These are phyloP conservation scores for Circinella minor DNA, from an alignment of 371 early-diverging fungal genomes.

Conservation along the genomic window DNA sequence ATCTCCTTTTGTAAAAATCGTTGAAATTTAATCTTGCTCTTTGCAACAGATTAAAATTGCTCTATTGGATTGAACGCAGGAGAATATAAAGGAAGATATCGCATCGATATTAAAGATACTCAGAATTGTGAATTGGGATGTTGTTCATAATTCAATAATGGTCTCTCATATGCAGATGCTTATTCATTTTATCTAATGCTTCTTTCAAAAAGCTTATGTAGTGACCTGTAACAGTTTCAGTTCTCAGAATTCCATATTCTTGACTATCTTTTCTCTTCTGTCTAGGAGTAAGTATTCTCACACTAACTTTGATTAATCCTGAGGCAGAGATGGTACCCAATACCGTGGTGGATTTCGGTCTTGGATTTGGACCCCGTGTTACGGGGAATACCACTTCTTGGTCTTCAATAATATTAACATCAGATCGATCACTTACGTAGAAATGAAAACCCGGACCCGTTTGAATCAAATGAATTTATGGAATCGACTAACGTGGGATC, in stretches of 20 bases:
- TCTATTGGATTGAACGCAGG: slow-evolving; percentile 23
- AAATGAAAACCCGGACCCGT: too few species aligned
- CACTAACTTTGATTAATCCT: too few species aligned
- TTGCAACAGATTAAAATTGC: slow-evolving; percentile 14
- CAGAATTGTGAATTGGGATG: slow-evolving; percentile 16
- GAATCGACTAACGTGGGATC: too few species aligned
- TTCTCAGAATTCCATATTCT: not conserved
- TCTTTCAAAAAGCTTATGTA: slow-evolving; percentile 3
- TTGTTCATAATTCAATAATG: slow-evolving; percentile 20
- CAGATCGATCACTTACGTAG: too few species aligned
- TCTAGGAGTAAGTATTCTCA: too few species aligned
- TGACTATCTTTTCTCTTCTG: too few species aligned
- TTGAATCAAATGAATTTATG: too few species aligned
- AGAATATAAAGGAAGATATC: slow-evolving; percentile 19
- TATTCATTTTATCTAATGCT: slow-evolving; percentile 11
- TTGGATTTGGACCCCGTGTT: too few species aligned
- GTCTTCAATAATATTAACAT: too few species aligned
- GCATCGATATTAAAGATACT: slow-evolving; percentile 12
- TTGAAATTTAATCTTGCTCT: slow-evolving; percentile 15
- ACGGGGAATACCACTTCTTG: too few species aligned
- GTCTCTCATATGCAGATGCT: slow-evolving; percentile 7
- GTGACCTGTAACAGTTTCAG: not conserved
- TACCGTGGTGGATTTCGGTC: too few species aligned
- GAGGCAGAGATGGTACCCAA: too few species aligned
- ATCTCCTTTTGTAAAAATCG: slow-evolving; percentile 1